These are phyloP conservation scores for Exophiala aquamarina DNA, from an alignment of 2,329 filamentous ascomycete species.

Conservation along the genomic window DNA sequence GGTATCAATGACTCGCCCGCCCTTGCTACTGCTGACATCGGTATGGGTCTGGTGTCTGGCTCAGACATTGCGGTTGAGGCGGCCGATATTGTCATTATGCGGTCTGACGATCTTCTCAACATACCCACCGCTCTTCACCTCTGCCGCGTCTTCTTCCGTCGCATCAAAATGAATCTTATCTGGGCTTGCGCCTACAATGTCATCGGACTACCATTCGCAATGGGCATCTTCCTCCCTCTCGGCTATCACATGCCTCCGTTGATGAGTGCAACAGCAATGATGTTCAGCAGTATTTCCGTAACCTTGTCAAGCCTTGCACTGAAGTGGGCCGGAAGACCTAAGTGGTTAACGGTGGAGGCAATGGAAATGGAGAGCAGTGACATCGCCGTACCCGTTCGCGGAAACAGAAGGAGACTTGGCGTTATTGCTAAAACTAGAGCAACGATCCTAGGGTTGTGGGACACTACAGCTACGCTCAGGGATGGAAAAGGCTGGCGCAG, in stretches of 20 bases:
- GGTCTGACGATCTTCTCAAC: slow-evolving; percentile 83
- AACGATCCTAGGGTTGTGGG: slow-evolving; percentile 30
- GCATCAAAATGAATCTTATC: slow-evolving; percentile 89
- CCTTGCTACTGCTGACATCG: slow-evolving; percentile 85
- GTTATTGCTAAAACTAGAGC: slow-evolving; percentile 25
- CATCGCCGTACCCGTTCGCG: slow-evolving; percentile 20
- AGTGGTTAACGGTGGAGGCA: slow-evolving; percentile 77
- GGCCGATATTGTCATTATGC: slow-evolving; percentile 94
- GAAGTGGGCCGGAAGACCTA: slow-evolving; percentile 80
- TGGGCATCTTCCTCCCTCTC: slow-evolving; percentile 91
- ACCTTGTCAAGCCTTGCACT: slow-evolving; percentile 80
- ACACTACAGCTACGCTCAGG: slow-evolving; percentile 27
- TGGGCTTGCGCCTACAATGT: slow-evolving; percentile 95
- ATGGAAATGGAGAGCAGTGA: slow-evolving; percentile 57
- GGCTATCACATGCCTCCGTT: slow-evolving; percentile 81
- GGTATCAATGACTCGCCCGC: slow-evolving; percentile 98
- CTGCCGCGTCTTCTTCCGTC: slow-evolving; percentile 78
- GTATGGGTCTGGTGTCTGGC: slow-evolving; percentile 87
- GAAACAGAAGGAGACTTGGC: slow-evolving; percentile 21
- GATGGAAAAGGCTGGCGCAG: slow-evolving; percentile 2
- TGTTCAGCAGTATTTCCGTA: slow-evolving; percentile 88
- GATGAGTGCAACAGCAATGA: slow-evolving; percentile 91
- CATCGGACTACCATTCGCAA: slow-evolving; percentile 88
- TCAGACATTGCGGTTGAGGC: slow-evolving; percentile 98
- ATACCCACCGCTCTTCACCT: slow-evolving; percentile 86